These are phyloP conservation scores for Entomortierella beljakovae DNA, from an alignment of 192 early-diverging fungal genomes.

Conservation along the genomic window DNA sequence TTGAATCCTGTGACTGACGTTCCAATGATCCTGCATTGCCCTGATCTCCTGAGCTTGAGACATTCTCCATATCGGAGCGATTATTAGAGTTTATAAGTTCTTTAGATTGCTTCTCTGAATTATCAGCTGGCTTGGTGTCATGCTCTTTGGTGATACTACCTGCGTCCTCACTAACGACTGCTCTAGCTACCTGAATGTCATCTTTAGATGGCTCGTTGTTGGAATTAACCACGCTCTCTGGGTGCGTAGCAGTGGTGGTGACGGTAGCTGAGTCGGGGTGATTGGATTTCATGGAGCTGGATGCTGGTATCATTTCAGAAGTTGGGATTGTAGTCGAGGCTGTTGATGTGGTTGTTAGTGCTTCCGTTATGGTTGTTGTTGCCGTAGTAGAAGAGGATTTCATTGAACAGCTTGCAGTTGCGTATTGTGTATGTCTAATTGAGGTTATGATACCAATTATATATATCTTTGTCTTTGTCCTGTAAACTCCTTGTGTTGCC, in stretches of 20 bases:
- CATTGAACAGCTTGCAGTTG: constrained; percentile 13
- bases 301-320: not conserved
- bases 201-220: constrained; percentile 2
- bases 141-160: not conserved
- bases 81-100: not conserved
- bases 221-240: not conserved
- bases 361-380: constrained; percentile 10
- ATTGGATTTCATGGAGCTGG: too few species aligned
- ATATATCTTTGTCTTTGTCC: not conserved
- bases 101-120: not conserved
- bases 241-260: not conserved
- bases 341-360: constrained; percentile 16
- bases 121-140: not conserved
- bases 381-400: constrained; percentile 12
- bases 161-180: not conserved
- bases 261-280: not conserved
- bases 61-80: not conserved
- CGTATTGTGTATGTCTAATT: not conserved
- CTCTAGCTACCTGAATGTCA: not conserved
- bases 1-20: not conserved
- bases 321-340: not conserved
- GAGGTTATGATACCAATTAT: not conserved
- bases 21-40: not conserved
- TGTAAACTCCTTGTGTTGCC: not conserved
- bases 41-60: not conserved